Conservation (phyloP, 2,329 filamentous ascomycete species). For the Trichoderma koningii region DNA sequence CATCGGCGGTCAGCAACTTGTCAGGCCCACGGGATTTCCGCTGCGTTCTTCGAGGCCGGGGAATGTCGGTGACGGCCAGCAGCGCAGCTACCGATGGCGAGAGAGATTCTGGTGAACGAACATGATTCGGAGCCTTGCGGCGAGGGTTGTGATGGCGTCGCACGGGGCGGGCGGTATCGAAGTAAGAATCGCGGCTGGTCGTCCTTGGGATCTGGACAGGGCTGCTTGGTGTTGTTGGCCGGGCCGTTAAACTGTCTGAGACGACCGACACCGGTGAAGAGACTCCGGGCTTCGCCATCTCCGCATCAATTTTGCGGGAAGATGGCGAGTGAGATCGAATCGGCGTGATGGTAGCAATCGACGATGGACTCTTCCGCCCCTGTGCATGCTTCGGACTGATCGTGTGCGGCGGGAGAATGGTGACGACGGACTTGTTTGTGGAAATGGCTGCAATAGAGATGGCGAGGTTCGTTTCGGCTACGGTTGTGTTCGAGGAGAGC, state of each 20-base stretch:
- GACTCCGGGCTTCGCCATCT: conserved; percentile 42
- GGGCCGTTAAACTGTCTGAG: conserved; percentile 36
- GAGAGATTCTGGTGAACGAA: conserved; percentile 56
- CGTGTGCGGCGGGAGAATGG: conserved; percentile 31
- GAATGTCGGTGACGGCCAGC: conserved; percentile 64
- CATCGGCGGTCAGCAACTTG: conserved; percentile 54
- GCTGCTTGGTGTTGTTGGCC: conserved; percentile 45
- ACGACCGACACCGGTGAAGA: conserved; percentile 36
- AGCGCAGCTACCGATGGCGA: conserved; percentile 63
- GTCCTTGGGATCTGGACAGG: conserved; percentile 58
- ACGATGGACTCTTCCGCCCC: conserved; percentile 32
- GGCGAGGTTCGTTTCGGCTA: background rate
- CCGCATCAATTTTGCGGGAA: conserved; percentile 34
- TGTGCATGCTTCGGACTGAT: conserved; percentile 38
- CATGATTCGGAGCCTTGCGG: conserved; percentile 41
- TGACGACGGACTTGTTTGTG: background rate
- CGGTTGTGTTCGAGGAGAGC: background rate
- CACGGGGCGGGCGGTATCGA: conserved; percentile 41
- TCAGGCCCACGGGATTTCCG: conserved; percentile 38
- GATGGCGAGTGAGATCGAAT: conserved; percentile 26
- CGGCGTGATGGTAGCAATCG: conserved; percentile 28
- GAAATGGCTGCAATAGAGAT: background rate
- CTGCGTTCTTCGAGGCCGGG: conserved; percentile 47
- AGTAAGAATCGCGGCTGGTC: conserved; percentile 37
- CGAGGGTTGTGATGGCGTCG: conserved; percentile 44